Conservation (phyloP, 2,329 filamentous ascomycete genomes). For the Sporothrix curviconia region DNA sequence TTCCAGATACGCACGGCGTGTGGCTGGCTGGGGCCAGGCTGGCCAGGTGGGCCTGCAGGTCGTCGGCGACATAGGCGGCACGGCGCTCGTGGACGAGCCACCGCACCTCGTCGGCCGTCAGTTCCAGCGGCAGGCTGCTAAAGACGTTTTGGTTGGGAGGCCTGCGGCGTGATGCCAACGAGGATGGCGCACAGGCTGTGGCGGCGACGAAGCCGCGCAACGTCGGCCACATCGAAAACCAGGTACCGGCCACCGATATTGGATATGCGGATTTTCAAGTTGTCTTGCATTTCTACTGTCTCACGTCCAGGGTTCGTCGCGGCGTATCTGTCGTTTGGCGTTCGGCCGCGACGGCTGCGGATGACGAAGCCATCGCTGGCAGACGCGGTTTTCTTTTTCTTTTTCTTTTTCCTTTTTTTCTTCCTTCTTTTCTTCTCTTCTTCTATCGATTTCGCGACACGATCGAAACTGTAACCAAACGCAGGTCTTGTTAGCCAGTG, state of each 20-base stretch:
- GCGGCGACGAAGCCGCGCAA: constrained; percentile 68
- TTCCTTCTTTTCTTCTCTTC: not conserved
- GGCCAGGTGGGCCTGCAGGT: constrained; percentile 61
- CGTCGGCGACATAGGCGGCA: constrained; percentile 80
- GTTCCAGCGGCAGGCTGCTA: constrained; percentile 76
- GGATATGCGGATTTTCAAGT: constrained; percentile 69
- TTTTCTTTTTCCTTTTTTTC: not conserved
- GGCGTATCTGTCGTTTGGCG: not conserved
- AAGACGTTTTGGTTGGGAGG: constrained; percentile 94
- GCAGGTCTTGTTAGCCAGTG: not conserved
- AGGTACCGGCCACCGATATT: constrained; percentile 75
- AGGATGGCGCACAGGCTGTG: constrained; percentile 83
- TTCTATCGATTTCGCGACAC: no score
- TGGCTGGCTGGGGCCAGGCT: constrained; percentile 55
- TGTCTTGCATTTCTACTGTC: not conserved
- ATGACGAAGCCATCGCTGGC: not conserved
- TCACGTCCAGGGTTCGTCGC: constrained; percentile 7
- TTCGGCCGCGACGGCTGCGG: not conserved
- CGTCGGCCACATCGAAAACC: constrained; percentile 78
- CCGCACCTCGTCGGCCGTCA: constrained; percentile 84
- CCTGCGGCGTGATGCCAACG: constrained; percentile 81
- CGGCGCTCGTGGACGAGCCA: constrained; percentile 70
- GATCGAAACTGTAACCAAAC: no score
- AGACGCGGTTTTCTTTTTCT: no score
- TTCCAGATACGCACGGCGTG: constrained; percentile 49